Conservation (phyloP, 1,139 yeast species). For the Yamadazyma buinensis region DNA sequence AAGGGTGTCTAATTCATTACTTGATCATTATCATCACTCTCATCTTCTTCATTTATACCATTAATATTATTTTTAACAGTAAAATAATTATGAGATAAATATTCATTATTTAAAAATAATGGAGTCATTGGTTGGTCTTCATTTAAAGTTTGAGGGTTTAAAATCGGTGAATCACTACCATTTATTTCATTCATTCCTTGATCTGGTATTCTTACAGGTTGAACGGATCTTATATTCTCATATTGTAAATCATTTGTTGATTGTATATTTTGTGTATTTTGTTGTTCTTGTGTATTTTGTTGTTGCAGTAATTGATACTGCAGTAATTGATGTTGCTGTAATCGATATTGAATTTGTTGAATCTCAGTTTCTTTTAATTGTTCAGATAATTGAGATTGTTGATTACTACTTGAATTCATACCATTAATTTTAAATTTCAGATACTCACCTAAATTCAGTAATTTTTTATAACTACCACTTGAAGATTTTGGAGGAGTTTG, state of each 20-base stretch:
- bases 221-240: constrained; percentile 2
- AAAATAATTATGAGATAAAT: constrained; percentile 12
- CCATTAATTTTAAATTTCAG: constrained; percentile 4
- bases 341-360: constrained; percentile 3
- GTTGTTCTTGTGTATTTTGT: constrained; percentile 4
- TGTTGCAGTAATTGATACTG: constrained; percentile 1
- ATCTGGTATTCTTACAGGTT: constrained; percentile 7
- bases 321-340: background rate
- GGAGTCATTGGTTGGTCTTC: constrained; percentile 51
- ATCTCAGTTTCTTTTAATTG: background rate
- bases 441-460: constrained; percentile 13
- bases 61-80: constrained; percentile 3
- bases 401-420: background rate
- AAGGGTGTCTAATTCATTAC: no score
- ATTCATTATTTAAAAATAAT: constrained; percentile 25
- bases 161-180: constrained; percentile 33
- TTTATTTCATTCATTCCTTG: no score
- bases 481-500: constrained; percentile 48
- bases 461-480: constrained; percentile 20
- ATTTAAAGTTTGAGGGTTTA: constrained; percentile 41
- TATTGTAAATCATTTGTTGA: background rate
- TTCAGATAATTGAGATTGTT: background rate
- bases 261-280: background rate
- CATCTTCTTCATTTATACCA: constrained; percentile 7
- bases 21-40: constrained; percentile 1